Evolutionary conservation across 768 basidiomycete species (phyloP), one percentile per base, ranked within the genome.

Genomic region (Rhizopogon salebrosus): DNA sequence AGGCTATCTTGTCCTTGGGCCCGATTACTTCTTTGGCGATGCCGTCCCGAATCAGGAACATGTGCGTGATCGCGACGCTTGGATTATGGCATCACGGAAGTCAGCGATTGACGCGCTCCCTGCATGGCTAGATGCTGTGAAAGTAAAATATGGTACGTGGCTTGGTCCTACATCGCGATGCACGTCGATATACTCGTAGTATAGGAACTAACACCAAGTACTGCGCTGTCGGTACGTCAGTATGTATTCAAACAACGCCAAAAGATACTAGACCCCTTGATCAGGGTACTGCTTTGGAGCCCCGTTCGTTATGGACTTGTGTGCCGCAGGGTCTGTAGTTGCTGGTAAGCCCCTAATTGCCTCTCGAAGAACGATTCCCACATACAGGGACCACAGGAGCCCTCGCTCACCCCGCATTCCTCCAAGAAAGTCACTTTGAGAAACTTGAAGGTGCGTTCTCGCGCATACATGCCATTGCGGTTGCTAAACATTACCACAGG

Each of bases 11-110:
- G 80, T 85, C 0, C 61, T 84, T 6, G 82, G 80, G 2, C 70
- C 79, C 6, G 84, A 86, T 57, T 85, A 82, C 57, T 80, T 85
- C 65, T 74, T 80, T 52, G 82, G 82, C 6, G 72, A 76, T 41
- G 61, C 71, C 4, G 55, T 80, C 3, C 57, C 73, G 31, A 57
- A 64, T 3, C 69, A 77, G 53, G 66, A 70, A 10, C 54, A 60
- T 3, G 57, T 24, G 4, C 3, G 1, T 1, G 72, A 80, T 52
- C 64, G 64, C 35, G 2, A 20, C 0, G 69, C 64, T 0, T 84
- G 81, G 80, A 59, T 75, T 13, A 41, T 49, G 0, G 65, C 58
- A 6, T 55, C 62, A 2, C 64, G 63, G 13, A 59, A 56, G 18
- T 63, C 66, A 4, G 76, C 83, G 0, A 57, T 48, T 6, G 62